Percentiles rank a stretch among this genome's conserved stretches.
These are phyloP conservation scores for Aspergillus hortae DNA, from an alignment of 2,329 filamentous ascomycete genomes.

Conservation along the genomic window DNA sequence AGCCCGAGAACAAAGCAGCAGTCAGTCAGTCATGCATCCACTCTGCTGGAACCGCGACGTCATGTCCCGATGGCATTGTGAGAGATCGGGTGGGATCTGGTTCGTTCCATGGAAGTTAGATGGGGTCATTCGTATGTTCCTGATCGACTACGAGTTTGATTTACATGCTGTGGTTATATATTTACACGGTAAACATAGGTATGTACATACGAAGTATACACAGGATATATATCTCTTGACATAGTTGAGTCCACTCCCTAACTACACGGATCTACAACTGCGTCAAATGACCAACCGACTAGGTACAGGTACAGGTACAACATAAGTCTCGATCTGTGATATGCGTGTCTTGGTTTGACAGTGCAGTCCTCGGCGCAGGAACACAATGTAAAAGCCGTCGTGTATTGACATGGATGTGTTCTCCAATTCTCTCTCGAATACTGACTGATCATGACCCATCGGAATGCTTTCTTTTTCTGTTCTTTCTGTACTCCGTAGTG, in stretches of 20 bases:
- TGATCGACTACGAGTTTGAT: too few relatives aligned
- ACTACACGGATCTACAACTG: too few relatives aligned
- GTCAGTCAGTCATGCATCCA: not conserved
- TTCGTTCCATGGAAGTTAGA: too few relatives aligned
- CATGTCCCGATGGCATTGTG: not conserved
- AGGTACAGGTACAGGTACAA: not conserved
- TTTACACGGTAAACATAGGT: too few relatives aligned
- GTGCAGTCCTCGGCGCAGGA: not conserved
- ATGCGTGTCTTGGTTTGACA: not conserved
- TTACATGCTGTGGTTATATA: too few relatives aligned
- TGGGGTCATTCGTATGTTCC: too few relatives aligned
- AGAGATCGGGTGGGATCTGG: too few relatives aligned
- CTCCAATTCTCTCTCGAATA: not conserved
- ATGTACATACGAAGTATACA: too few relatives aligned
- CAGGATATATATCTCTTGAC: too few relatives aligned
- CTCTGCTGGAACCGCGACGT: not conserved
- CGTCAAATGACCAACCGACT: too few relatives aligned
- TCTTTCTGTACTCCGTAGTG: slow-evolving; percentile 1
- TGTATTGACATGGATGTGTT: slow-evolving; percentile 1
- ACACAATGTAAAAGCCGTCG: not conserved
- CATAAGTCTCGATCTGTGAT: not conserved
- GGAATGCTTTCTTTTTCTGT: slow-evolving; percentile 1
- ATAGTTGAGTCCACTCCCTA: too few relatives aligned
- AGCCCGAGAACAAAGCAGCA: slow-evolving; percentile 16
- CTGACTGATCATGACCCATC: not conserved